phyloP scores from a whole-genome alignment of 2,329 filamentous ascomycete genomes.

The Huntiella decipiens region DNA sequence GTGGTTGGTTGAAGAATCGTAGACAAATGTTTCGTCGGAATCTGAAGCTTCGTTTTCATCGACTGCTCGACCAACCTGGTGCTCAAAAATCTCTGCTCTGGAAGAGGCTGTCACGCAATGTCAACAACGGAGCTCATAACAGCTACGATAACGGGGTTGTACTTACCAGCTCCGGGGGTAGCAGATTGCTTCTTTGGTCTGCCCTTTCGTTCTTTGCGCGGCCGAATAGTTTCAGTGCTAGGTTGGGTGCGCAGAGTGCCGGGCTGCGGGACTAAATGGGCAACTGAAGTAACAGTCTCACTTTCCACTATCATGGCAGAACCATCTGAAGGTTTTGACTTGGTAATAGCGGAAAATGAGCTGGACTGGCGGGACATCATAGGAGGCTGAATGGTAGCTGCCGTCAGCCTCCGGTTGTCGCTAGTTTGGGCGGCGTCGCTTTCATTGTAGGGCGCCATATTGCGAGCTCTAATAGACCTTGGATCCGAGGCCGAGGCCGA shows the following conservation, averaged over 20 bases:
- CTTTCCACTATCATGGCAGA: slow-evolving; percentile 93
- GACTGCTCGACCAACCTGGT: slow-evolving; percentile 86
- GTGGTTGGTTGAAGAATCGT: slow-evolving; percentile 83
- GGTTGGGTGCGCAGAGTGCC: slow-evolving; percentile 69
- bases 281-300: slow-evolving; percentile 81
- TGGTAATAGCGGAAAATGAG: slow-evolving; percentile 42
- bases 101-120: slow-evolving; percentile 47
- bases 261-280: slow-evolving; percentile 42
- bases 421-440: slow-evolving; percentile 41
- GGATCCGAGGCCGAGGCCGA: slow-evolving; percentile 1
- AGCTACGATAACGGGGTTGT: background rate
- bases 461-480: slow-evolving; percentile 4
- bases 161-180: slow-evolving; percentile 55
- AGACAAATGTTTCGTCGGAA: slow-evolving; percentile 96
- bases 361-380: slow-evolving; percentile 46
- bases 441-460: slow-evolving; percentile 20
- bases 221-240: slow-evolving; percentile 88
- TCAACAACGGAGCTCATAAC: no score
- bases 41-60: slow-evolving; percentile 94
- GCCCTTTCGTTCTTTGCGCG: slow-evolving; percentile 84
- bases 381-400: slow-evolving; percentile 24
- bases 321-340: slow-evolving; percentile 52
- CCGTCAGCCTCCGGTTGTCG: slow-evolving; percentile 24
- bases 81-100: slow-evolving; percentile 96
- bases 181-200: slow-evolving; percentile 56